These are phyloP conservation scores for Candida stauntonica DNA, from an alignment of 805 yeast species.

Conservation along the genomic window DNA sequence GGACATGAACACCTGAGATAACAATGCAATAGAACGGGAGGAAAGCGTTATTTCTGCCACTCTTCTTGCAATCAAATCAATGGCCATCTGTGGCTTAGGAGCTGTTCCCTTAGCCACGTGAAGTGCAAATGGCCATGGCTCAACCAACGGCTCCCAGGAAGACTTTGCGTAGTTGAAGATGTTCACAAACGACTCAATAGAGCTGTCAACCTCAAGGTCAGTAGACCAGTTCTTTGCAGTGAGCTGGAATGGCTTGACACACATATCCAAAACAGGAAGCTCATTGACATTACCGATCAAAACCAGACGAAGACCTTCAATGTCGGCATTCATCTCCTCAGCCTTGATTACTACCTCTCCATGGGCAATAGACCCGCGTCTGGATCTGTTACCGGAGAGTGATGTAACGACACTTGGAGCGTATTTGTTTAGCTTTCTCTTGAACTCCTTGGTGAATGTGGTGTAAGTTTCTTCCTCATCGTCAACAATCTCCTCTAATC, in stretches of 20 bases:
- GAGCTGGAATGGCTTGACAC: constrained; percentile 62
- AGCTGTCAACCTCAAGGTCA: constrained; percentile 65
- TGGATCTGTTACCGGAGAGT: constrained; percentile 34
- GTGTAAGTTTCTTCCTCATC: constrained; percentile 24
- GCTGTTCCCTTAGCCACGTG: constrained; percentile 52
- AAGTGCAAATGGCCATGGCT: constrained; percentile 77
- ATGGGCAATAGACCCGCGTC: constrained; percentile 19
- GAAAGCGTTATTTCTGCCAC: constrained; percentile 79
- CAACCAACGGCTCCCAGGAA: constrained; percentile 92
- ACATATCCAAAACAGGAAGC: constrained; percentile 78
- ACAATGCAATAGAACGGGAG: constrained; percentile 71
- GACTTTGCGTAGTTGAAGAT: constrained; percentile 86
- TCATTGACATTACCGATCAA: constrained; percentile 90
- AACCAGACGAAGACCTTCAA: constrained; percentile 77
- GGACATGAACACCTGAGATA: constrained; percentile 62
- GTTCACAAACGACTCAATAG: constrained; percentile 62
- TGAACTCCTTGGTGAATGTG: constrained; percentile 59
- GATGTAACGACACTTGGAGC: constrained; percentile 64
- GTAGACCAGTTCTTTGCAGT: constrained; percentile 83
- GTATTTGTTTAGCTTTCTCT: constrained; percentile 52
- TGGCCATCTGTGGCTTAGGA: constrained; percentile 44
- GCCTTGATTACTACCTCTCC: constrained; percentile 50
- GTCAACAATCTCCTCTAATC: constrained; percentile 14
- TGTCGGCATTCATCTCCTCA: constrained; percentile 59
- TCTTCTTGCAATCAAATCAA: constrained; percentile 73